Conservation (phyloP, 2,329 filamentous ascomycete species). For the Emmonsiellopsis sp. region DNA sequence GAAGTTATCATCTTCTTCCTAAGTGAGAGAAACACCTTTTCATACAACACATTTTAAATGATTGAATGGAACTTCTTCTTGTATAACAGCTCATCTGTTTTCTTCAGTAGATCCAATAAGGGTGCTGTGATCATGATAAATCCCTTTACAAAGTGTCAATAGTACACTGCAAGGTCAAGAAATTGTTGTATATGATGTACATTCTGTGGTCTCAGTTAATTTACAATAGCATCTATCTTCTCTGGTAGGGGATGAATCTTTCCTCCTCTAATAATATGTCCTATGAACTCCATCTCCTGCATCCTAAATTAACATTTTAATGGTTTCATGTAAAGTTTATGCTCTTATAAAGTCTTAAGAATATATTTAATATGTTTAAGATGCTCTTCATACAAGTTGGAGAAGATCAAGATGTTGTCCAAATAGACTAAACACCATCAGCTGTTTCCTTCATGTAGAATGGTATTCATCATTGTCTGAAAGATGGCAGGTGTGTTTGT, state of each 20-base stretch:
- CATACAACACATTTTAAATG: neutral
- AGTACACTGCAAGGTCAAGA: too few relatives aligned
- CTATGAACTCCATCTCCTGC: neutral
- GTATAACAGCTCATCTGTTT: neutral
- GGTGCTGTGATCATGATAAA: too few relatives aligned
- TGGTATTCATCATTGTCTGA: neutral
- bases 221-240: neutral
- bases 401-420: neutral
- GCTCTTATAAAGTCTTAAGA: fast-evolving
- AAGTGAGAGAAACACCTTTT: too few relatives aligned
- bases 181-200: too few relatives aligned
- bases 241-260: neutral
- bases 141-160: too few relatives aligned
- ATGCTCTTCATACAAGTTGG: neutral
- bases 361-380: neutral
- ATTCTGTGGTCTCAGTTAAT: too few relatives aligned
- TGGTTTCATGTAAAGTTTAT: neutral
- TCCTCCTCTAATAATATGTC: neutral
- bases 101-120: neutral
- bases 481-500: neutral
- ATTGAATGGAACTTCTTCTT: neutral
- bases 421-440: neutral
- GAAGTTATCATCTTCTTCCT: too few relatives aligned
- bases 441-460: neutral
- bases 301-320: neutral